Base-by-base conservation (phyloP, 176 grass and related monocot genomes). In the Poa annua region DNA sequence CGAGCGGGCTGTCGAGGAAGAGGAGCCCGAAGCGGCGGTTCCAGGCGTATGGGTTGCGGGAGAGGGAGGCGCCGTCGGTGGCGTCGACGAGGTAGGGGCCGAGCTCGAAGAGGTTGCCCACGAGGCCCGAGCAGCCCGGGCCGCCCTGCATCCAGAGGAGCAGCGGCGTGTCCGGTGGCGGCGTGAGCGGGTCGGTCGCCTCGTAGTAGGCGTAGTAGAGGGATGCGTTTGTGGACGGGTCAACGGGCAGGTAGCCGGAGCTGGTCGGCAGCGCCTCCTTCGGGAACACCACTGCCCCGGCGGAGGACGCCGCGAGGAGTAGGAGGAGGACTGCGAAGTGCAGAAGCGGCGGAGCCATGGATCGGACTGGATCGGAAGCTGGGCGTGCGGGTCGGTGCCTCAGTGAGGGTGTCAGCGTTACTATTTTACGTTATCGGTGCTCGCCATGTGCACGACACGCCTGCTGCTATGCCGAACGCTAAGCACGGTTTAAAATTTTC, bases 141-240 rank as follows among this genome's bases (percentile, higher is more conserved):
- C 89, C 92, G 38, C 92, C 92, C 77, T 89, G 83, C 48, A 94
- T 86, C 92, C 92, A 89, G 36, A 91, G 42, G 36, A 91, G 85
- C 22, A 89, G 67, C 14, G 89, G 92, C 25, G 88, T 88, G 24
- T 45, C 29, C 11, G 55, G 3, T 3, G 65, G 76, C 11, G 69
- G 16, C 22, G 80, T 78, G 26, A 86, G 7, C 19, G 83, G 88
- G 0, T 74, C 26, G 65, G 83, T 77, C 48, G 83, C 92, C 54
- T 94, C 92, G 87, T 94, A 87, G 83, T 84, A 91, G 48, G 85
- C 92, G 81, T 86, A 91, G 78, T 82, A 87, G 74, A 94, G 88
- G 7, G 88, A 79, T 0, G 80, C 44, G 9, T 85, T 78, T 8
- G 66, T 19, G 17, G 39, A 3, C 4, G 67, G 34, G 66, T 69